Evolutionary conservation across 768 basidiomycete genomes (phyloP).

Genomic region (Galerina marginata): DNA sequence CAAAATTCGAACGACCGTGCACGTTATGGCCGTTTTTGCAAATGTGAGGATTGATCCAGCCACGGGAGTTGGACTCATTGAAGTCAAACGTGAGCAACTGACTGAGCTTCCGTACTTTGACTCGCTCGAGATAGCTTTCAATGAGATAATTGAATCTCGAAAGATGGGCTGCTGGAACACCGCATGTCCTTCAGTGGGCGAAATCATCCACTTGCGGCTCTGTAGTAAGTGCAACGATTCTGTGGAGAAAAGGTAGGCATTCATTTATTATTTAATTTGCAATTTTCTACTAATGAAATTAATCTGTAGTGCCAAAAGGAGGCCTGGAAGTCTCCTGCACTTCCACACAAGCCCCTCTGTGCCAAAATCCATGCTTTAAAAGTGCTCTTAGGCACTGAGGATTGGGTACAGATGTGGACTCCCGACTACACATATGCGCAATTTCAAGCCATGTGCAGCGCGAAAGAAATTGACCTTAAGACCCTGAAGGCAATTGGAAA

Average conservation of each 20-base stretch:
- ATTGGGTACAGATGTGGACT: slow-evolving; percentile 16
- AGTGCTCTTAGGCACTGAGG: slow-evolving; percentile 11
- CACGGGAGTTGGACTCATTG: slow-evolving; percentile 7
- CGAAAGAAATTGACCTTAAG: slow-evolving; percentile 12
- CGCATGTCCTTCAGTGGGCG: slow-evolving; percentile 8
- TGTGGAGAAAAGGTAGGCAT: slow-evolving; percentile 17
- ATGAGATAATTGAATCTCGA: slow-evolving; percentile 10
- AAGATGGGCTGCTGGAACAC: slow-evolving; percentile 20
- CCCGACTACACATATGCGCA: slow-evolving; percentile 16
- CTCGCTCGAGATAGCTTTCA: slow-evolving; percentile 11
- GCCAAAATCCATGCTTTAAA: slow-evolving; percentile 13
- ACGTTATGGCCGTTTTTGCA: slow-evolving; percentile 10
- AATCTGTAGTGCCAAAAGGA: slow-evolving; percentile 19
- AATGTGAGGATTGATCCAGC: slow-evolving; percentile 11
- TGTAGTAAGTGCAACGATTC: slow-evolving; percentile 22
- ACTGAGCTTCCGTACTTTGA: background rate
- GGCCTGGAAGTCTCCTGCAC: slow-evolving; percentile 14
- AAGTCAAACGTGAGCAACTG: slow-evolving; percentile 6
- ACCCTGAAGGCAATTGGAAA: slow-evolving; percentile 9
- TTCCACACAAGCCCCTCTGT: slow-evolving; percentile 22
- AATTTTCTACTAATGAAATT: background rate
- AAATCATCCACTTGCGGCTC: slow-evolving; percentile 12
- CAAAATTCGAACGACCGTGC: background rate
- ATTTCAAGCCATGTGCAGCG: slow-evolving; percentile 14
- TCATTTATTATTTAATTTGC: background rate